These are phyloP conservation scores for Phalaenopsis aphrodite DNA, from an alignment of 106 monocot genomes.

Conservation along the genomic window DNA sequence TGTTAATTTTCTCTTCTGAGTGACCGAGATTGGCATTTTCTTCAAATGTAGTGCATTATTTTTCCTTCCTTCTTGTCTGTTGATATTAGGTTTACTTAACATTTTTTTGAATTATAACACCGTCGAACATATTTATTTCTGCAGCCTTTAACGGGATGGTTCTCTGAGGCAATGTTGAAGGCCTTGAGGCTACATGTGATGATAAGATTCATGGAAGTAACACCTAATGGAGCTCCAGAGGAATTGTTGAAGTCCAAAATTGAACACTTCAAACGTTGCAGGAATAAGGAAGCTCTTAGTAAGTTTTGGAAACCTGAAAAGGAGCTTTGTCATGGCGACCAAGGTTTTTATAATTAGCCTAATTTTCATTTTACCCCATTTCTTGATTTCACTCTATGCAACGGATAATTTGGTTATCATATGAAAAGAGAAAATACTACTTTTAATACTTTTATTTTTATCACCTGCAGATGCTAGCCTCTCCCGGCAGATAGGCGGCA, in stretches of 20 bases:
- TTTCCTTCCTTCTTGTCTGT: background rate
- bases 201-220: conserved; percentile 46
- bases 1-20: too few relatives aligned
- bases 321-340: conserved; percentile 7
- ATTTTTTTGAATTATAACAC: background rate
- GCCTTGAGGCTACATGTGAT: conserved; percentile 35
- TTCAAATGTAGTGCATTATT: too few relatives aligned
- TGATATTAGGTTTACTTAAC: background rate
- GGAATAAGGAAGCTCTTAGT: conserved; percentile 35
- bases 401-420: background rate
- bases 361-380: background rate
- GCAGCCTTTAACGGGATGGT: conserved; percentile 58
- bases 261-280: conserved; percentile 38
- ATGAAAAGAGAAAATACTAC: background rate
- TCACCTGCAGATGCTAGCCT: conserved; percentile 21
- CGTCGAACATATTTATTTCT: background rate
- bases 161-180: conserved; percentile 28
- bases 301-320: conserved; percentile 18
- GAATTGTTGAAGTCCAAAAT: conserved; percentile 19
- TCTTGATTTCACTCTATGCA: background rate
- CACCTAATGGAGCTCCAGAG: conserved; percentile 21
- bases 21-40: too few relatives aligned
- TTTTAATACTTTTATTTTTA: background rate
- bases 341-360: conserved; percentile 17
- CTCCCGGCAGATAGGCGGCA: conserved; percentile 6